A percentile compares a stretch with the other conserved stretches of the same genome.
Conservation (phyloP, 2,329 filamentous ascomycete genomes). For the Bipolaris victoriae region DNA sequence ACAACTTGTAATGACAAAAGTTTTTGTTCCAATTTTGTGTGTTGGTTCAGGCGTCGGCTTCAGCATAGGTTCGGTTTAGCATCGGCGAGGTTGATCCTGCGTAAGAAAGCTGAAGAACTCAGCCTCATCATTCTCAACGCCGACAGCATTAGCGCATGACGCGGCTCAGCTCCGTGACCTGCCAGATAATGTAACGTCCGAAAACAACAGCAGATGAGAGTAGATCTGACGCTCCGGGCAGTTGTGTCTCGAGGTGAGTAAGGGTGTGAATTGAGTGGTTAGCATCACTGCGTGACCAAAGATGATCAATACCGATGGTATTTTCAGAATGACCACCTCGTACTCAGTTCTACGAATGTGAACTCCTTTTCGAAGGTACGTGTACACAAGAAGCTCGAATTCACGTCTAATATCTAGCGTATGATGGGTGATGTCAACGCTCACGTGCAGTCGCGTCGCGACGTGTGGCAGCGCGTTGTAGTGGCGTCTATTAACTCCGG, state of each 20-base stretch:
- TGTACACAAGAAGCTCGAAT: too few species aligned
- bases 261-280: neutral
- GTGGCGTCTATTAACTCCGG: conserved; percentile 11
- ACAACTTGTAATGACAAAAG: neutral
- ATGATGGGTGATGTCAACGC: neutral
- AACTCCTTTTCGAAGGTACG: too few species aligned
- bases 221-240: neutral
- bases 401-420: too few species aligned
- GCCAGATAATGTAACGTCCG: neutral
- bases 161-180: neutral
- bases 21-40: neutral
- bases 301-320: too few species aligned
- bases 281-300: too few species aligned
- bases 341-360: too few species aligned
- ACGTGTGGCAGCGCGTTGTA: conserved; percentile 5
- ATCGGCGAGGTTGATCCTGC: neutral
- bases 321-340: too few species aligned
- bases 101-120: neutral
- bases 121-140: neutral
- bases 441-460: neutral
- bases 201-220: neutral
- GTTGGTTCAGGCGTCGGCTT: neutral
- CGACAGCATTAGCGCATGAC: neutral
- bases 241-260: neutral
- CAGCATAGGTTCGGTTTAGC: neutral